Evolutionary conservation across 768 basidiomycete genomes (phyloP), one percentile per base, ranked within the genome.

Genomic region (Chlorophyllum brunneum): DNA sequence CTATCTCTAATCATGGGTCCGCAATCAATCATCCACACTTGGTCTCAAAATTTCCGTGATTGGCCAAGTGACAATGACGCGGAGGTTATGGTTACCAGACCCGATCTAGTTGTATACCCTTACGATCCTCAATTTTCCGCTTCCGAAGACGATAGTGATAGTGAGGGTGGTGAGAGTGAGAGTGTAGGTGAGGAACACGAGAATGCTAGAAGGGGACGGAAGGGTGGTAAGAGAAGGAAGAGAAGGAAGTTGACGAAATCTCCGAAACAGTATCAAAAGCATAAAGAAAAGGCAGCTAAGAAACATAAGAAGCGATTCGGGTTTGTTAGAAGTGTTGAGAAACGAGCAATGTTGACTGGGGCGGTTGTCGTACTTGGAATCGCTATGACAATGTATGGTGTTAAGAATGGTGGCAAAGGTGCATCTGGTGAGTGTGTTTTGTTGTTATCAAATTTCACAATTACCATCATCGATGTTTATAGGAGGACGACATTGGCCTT

Each of bases 11-110:
- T 87, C 42, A 82, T 92, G 78, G 90, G 90, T 7, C 87, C 86
- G 1, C 82, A 86, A 59, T 90, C 87, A 60, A 86, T 80, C 31
- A 70, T 89, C 45, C 80, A 76, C 63, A 91, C 90, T 7, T 92
- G 88, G 88, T 79, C 76, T 15, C 78, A 83, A 58, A 63, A 68
- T 23, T 59, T 63, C 2, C 44, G 65, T 0, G 64, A 67, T n/a
- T 64, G 80, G 37, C 80, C 78, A 0, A 58, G 65, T 6, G 82
- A 84, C 57, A 69, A 75, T 46, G 76, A 74, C 41, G 85, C 85
- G 3, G 86, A 87, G 65, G 63, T 68, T 6, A 81, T 85, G 74
- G 81, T 86, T 16, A 61, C 65, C 4, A 66, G 69, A 20, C 79
- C 81, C 1, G 78, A 78, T 38, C 70, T 81, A 38, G 67, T 87